These are phyloP conservation scores for Cutaneotrichosporon sp. DNA, from an alignment of 1,284 basidiomycete genomes.

Conservation along the genomic window DNA sequence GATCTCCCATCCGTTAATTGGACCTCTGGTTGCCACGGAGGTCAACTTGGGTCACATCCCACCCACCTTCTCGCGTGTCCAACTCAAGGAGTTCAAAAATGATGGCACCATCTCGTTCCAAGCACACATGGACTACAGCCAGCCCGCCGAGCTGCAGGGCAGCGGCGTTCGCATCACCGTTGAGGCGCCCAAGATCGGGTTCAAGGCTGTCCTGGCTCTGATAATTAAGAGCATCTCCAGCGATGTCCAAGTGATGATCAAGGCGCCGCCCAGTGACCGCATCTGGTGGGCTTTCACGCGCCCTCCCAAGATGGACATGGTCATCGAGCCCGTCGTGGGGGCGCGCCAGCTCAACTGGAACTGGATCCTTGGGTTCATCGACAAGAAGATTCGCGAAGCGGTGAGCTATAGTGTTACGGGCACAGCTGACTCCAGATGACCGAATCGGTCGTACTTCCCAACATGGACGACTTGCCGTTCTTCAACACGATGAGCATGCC, in stretches of 20 bases:
- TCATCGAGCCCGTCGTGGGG: conserved; percentile 90
- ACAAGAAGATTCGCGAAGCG: conserved; percentile 82
- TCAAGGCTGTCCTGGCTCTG: conserved; percentile 84
- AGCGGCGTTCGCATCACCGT: conserved; percentile 88
- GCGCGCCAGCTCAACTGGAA: conserved; percentile 60
- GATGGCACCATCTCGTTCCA: conserved; percentile 91
- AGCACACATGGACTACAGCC: conserved; percentile 70
- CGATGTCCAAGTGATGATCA: conserved; percentile 85
- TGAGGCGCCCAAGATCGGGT: conserved; percentile 76
- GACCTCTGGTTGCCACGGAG: conserved; percentile 81
- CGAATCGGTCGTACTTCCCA: conserved; percentile 91
- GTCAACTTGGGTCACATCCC: conserved; percentile 84
- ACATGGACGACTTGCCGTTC: conserved; percentile 97
- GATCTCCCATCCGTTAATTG: conserved; percentile 81
- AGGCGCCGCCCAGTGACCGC: conserved; percentile 91
- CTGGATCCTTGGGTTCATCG: conserved; percentile 86
- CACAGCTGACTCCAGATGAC: conserved; percentile 63
- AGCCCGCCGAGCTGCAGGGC: conserved; percentile 52
- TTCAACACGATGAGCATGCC: conserved; percentile 72
- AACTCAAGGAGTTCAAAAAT: conserved; percentile 92
- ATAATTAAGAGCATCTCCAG: conserved; percentile 84
- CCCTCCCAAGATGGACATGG: conserved; percentile 82
- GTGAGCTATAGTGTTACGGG: conserved; percentile 59
- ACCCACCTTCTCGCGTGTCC: conserved; percentile 84
- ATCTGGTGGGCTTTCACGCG: conserved; percentile 99